These are phyloP conservation scores for Cyphellophora attinorum DNA, from an alignment of 2,329 filamentous ascomycete genomes.

Conservation along the genomic window DNA sequence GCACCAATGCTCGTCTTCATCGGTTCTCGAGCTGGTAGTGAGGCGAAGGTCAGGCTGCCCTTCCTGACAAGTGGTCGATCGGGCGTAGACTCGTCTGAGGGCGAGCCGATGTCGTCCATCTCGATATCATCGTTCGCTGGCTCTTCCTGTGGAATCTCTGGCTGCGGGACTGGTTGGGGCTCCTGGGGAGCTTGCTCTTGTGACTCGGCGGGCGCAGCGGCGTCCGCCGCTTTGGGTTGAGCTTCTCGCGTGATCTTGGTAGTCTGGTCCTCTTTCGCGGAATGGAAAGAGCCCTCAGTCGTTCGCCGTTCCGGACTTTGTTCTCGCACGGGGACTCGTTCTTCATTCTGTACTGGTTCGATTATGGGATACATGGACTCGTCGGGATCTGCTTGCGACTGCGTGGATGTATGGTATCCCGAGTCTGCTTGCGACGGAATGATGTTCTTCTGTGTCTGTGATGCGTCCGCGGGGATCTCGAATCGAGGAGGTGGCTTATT, in stretches of 20 bases:
- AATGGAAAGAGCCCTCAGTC: constrained; percentile 37
- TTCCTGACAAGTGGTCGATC: constrained; percentile 67
- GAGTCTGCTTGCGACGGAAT: constrained; percentile 35
- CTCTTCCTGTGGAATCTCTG: constrained; percentile 5
- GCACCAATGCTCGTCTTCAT: constrained; percentile 77
- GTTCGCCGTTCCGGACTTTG: constrained; percentile 27
- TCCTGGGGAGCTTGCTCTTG: constrained; percentile 1
- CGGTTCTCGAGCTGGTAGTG: constrained; percentile 82
- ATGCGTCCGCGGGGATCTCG: constrained; percentile 19
- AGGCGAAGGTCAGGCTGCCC: constrained; percentile 90
- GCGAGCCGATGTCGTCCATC: constrained; percentile 37
- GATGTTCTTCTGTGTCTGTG: constrained; percentile 24
- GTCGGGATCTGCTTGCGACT: constrained; percentile 30
- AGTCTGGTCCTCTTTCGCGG: constrained; percentile 27
- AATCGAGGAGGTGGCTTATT: constrained; percentile 11
- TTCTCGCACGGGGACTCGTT: constrained; percentile 24
- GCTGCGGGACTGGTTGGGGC: constrained; percentile 6
- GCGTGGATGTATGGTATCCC: constrained; percentile 37
- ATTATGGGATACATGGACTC: constrained; percentile 3
- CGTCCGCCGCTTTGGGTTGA: not conserved
- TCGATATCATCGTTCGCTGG: constrained; percentile 16
- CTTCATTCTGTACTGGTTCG: not conserved
- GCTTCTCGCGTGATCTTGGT: constrained; percentile 20
- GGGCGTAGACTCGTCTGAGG: constrained; percentile 38
- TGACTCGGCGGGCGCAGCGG: not conserved